Conservation (phyloP, 2,329 filamentous ascomycete species). For the Pseudofabraea citricarpa region DNA sequence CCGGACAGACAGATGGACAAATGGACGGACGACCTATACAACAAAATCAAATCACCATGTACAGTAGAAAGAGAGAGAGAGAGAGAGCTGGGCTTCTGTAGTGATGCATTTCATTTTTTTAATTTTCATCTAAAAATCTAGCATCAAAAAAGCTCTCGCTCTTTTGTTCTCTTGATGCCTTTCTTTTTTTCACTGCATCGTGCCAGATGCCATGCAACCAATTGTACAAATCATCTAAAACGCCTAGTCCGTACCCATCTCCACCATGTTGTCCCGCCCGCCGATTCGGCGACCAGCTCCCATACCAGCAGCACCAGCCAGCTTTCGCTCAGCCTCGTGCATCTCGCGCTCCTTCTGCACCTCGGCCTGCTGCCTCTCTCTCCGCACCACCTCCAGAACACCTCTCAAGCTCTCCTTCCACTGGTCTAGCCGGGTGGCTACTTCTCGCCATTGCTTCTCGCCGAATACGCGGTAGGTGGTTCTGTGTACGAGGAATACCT, state of each 20-base stretch:
- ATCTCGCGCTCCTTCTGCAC: slow-evolving; percentile 73
- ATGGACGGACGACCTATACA: too few species aligned
- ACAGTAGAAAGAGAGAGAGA: too few species aligned
- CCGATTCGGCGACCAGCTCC: slow-evolving; percentile 37
- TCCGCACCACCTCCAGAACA: slow-evolving; percentile 72
- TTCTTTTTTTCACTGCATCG: slow-evolving; percentile 22
- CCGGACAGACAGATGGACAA: not conserved
- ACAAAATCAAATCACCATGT: too few species aligned
- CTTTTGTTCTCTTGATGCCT: not conserved
- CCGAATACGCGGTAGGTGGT: slow-evolving; percentile 96
- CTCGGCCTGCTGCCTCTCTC: slow-evolving; percentile 76
- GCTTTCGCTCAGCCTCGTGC: slow-evolving; percentile 65
- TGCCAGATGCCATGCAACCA: slow-evolving; percentile 27
- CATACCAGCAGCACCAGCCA: slow-evolving; percentile 28
- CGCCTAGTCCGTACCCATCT: slow-evolving; percentile 29
- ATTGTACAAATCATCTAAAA: slow-evolving; percentile 22
- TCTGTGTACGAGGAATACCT: slow-evolving; percentile 92
- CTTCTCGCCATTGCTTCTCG: slow-evolving; percentile 97
- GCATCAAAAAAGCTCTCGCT: not conserved
- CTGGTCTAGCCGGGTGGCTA: slow-evolving; percentile 83
- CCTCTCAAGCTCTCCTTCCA: slow-evolving; percentile 80
- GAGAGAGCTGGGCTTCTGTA: too few species aligned
- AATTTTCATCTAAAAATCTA: too few species aligned
- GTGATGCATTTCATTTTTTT: too few species aligned
- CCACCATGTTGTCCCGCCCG: slow-evolving; percentile 27